These are phyloP conservation scores for Phytophthora quininea DNA, from an alignment of 352 stramenopile species.

Conservation along the genomic window DNA sequence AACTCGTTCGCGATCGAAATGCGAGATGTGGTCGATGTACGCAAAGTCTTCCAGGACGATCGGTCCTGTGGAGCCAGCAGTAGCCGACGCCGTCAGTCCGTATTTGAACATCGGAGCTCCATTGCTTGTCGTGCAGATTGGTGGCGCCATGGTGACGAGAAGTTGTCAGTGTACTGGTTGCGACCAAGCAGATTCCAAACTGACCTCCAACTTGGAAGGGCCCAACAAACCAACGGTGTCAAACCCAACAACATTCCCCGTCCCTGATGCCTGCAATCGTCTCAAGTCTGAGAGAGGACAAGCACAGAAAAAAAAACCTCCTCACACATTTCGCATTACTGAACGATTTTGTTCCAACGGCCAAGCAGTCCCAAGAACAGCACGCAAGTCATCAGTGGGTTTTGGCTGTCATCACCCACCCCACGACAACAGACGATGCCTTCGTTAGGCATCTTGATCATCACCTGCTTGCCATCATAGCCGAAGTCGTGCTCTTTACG, in stretches of 20 bases:
- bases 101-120: conserved; percentile 32
- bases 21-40: conserved; percentile 40
- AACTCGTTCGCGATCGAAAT: conserved; percentile 43
- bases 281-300: background rate
- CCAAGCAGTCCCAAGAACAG: conserved; percentile 19
- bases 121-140: conserved; percentile 35
- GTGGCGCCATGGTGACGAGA: conserved; percentile 21
- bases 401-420: background rate
- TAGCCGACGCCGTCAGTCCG: conserved; percentile 35
- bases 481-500: conserved; percentile 17
- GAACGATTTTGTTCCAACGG: conserved; percentile 23
- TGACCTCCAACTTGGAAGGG: background rate
- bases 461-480: conserved; percentile 16
- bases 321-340: conserved; percentile 4
- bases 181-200: background rate
- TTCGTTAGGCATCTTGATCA: conserved; percentile 20
- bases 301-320: background rate
- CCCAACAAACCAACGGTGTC: background rate
- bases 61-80: conserved; percentile 28
- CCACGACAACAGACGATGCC: conserved; percentile 21
- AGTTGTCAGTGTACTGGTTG: background rate
- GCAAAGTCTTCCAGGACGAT: conserved; percentile 36
- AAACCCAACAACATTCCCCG: background rate
- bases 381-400: conserved; percentile 25
- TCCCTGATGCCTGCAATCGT: background rate